phyloP scores from a whole-genome alignment of 805 yeast species.

The Candida ascalaphidarum region DNA sequence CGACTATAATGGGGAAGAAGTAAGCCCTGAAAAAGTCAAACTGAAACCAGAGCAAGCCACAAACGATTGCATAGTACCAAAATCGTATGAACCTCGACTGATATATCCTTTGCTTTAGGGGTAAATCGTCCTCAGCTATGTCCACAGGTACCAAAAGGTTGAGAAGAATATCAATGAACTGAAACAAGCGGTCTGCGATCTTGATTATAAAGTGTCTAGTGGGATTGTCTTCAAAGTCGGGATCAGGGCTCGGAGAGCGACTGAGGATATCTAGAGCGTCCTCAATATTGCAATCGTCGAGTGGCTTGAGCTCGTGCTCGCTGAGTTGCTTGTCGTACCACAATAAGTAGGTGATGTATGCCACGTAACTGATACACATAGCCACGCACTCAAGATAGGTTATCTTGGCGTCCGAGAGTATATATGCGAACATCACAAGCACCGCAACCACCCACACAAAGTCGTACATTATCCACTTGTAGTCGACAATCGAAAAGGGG shows the following conservation, averaged over 20 bases:
- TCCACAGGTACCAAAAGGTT: slow-evolving; percentile 9
- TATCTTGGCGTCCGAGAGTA: slow-evolving; percentile 25
- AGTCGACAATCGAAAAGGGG: slow-evolving; percentile 15
- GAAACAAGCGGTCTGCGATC: too few species aligned
- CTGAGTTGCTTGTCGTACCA: slow-evolving; percentile 1
- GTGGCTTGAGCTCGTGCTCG: too few species aligned
- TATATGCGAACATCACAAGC: slow-evolving; percentile 15
- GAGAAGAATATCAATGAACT: slow-evolving; percentile 5
- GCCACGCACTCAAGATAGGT: slow-evolving; percentile 20
- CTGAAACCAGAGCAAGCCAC: too few species aligned
- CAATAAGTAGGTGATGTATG: slow-evolving; percentile 16
- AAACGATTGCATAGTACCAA: too few species aligned
- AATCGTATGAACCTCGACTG: too few species aligned
- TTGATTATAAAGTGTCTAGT: slow-evolving; percentile 1
- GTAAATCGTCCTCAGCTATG: too few species aligned
- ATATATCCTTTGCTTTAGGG: too few species aligned
- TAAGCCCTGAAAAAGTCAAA: too few species aligned
- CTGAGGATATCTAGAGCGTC: slow-evolving; percentile 13
- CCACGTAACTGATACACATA: slow-evolving; percentile 15
- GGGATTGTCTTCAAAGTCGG: neutral
- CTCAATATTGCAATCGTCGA: slow-evolving; percentile 14
- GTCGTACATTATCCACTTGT: slow-evolving; percentile 13
- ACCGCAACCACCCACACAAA: slow-evolving; percentile 20
- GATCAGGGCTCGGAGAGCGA: too few species aligned
- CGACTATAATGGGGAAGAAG: too few species aligned